Evolutionary conservation across 2,329 filamentous ascomycete genomes (phyloP), one percentile per base, ranked within the genome.

Genomic region (Cladosporium sp.): DNA sequence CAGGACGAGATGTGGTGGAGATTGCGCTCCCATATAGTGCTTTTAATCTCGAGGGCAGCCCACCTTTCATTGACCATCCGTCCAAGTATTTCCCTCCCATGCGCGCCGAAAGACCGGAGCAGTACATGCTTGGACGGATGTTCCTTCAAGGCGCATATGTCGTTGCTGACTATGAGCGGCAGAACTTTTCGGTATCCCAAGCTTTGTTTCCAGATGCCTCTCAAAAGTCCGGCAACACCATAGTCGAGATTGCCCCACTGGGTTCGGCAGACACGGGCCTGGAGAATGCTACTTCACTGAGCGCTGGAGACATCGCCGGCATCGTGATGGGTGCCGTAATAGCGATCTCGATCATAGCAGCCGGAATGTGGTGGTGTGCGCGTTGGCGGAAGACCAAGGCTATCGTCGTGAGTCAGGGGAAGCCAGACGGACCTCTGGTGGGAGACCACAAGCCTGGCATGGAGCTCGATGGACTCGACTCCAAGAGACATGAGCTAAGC

Each of bases 91-190:
- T 66, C 28, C 64, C 63, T 1, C 51, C 66, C 3, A 57, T 58
- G 34, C 57, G 58, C 40, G 63, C 62, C 7, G 38, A 57, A 11
- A 63, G 61, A 40, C 46, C 54, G 13, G 57, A 52, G 2, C 62
- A 64, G 22, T 61, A 63, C 35, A 61, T 56, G 1, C 59, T 66
- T 18, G 63, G 63, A 8, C 55, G 63, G 2, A 57, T 54, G 0
- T 62, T 64, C 41, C 43, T 66, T 13, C 63, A 66, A 51, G 64
- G 64, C 46, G 64, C 64, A 18, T 66, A 65, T 53, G 46, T 65
- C 2, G 56, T 59, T n/a, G 59, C 60, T 4, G 61, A 65, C 53
- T 61, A 63, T 34, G 60, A 63, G 9, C 48, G 56, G 9, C 45
- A 50, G 9, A 60, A 52, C 6, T 66, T 66, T 51, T 57, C 57